phyloP scores from a whole-genome alignment of 148 eudicot genomes.

The Silene conica region DNA sequence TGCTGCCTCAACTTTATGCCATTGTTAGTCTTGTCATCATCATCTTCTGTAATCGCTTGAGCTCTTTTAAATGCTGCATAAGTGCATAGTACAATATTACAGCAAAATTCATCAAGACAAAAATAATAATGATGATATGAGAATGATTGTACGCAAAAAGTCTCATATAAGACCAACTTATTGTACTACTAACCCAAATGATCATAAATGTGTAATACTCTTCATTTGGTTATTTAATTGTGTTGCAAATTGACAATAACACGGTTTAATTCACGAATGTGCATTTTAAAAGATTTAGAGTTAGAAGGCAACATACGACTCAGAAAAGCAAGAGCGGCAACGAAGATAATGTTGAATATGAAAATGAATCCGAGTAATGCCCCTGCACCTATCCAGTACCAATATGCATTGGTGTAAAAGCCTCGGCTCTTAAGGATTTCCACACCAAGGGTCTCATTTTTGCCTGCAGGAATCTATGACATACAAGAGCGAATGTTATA shows the following conservation, averaged over 20 bases:
- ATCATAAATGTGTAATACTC: too few species aligned
- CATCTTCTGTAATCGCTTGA: slow-evolving; percentile 42
- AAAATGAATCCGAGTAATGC: slow-evolving; percentile 47
- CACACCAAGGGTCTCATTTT: slow-evolving; percentile 36
- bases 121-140: too few species aligned
- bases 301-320: slow-evolving; percentile 36
- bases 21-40: slow-evolving; percentile 17
- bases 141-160: too few species aligned
- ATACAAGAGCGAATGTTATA: too few species aligned
- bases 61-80: slow-evolving; percentile 45
- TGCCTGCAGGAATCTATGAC: slow-evolving; percentile 26
- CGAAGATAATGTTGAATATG: slow-evolving; percentile 40
- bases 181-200: too few species aligned
- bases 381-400: slow-evolving; percentile 65
- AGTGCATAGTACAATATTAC: slow-evolving; percentile 1
- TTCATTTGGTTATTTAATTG: too few species aligned
- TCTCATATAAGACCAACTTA: too few species aligned
- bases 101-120: too few species aligned
- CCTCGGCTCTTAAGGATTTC: slow-evolving; percentile 30
- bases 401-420: slow-evolving; percentile 36
- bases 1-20: not conserved
- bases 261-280: too few species aligned
- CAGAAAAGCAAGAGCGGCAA: slow-evolving; percentile 41
- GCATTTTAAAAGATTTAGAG: not conserved
- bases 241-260: too few species aligned